These are phyloP conservation scores for Marasmius sp. DNA, from an alignment of 1,284 basidiomycete genomes.

Conservation along the genomic window DNA sequence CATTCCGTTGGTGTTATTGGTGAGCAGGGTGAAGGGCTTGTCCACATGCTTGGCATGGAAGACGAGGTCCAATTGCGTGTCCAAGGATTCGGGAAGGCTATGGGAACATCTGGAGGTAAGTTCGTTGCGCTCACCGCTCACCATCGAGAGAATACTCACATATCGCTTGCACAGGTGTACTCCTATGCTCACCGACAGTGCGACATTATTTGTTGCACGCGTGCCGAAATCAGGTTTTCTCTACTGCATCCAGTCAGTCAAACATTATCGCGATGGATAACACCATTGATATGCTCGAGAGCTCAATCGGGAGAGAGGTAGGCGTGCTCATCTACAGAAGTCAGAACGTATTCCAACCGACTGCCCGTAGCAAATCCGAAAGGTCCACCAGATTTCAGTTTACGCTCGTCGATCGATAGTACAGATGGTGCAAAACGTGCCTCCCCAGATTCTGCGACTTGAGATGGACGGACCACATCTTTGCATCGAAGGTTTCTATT, in stretches of 20 bases:
- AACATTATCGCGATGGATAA: background rate
- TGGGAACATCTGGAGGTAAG: background rate
- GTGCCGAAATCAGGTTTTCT: background rate
- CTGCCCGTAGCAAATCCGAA: background rate
- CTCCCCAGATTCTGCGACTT: background rate
- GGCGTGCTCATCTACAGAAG: background rate
- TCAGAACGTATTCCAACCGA: background rate
- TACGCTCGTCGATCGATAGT: background rate
- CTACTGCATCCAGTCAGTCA: background rate
- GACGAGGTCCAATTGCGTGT: background rate
- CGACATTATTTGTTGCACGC: background rate
- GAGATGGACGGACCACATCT: background rate
- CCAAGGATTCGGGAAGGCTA: background rate
- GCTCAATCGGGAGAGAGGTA: background rate
- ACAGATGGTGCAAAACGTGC: background rate
- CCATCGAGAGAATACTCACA: background rate
- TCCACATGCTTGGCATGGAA: background rate
- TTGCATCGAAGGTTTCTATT: background rate
- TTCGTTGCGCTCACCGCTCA: background rate
- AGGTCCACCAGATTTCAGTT: background rate
- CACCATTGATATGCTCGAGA: background rate
- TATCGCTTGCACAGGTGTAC: background rate
- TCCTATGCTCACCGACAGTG: background rate
- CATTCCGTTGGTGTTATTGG: background rate
- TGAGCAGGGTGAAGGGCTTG: background rate